Evolutionary conservation across 495 filamentous ascomycete species (phyloP), one percentile per base, ranked within the genome.

Genomic region (Jackrogersella multiformis): DNA sequence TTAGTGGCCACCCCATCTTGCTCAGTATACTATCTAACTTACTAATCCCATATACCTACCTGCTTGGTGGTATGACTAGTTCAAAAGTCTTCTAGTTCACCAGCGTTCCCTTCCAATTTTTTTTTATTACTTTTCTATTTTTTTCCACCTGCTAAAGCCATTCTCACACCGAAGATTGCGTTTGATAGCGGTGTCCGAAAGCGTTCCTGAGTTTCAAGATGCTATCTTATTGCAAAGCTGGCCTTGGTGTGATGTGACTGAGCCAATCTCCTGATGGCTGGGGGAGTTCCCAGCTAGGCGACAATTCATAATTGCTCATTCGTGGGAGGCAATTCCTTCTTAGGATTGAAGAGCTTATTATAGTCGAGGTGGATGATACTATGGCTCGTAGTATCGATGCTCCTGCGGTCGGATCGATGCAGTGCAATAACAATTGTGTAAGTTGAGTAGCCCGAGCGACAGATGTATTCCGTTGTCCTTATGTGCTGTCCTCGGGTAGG

Each of bases 321-420:
- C 18, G 18, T 16, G 15, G 35, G 38, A 53, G 44, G 6, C 21
- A 52, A 30, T n/a, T 35, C 52, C 6, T 69, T 42, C 49, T 64
- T 48, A 39, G 41, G 45, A 38, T 57, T 61, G 56, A 57, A 52
- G 54, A n/a, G 13, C 38, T 64, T 44, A 24, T 34, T 45, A 55
- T 53, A 39, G 59, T 60, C 15, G 55, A 44, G 30, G 32, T 56
- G 21, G 30, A 26, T 24, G 41, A 42, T 39, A 55, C 51, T 61
- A 45, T 20, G 15, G 20, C 42, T 64, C 46, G 52, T 28, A 24
- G 26, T 63, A 48, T 48, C 21, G 28, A 56, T 66, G 73, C 70
- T 75, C 70, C 73, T 75, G 73, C 68, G 28, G 59, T 73, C 68
- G 64, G 58, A 66, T 69, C 64, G 70, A 73, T 72, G 73, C 70